These are phyloP conservation scores for Scedosporium aurantiacum DNA, from an alignment of 2,329 filamentous ascomycete species.

Conservation along the genomic window DNA sequence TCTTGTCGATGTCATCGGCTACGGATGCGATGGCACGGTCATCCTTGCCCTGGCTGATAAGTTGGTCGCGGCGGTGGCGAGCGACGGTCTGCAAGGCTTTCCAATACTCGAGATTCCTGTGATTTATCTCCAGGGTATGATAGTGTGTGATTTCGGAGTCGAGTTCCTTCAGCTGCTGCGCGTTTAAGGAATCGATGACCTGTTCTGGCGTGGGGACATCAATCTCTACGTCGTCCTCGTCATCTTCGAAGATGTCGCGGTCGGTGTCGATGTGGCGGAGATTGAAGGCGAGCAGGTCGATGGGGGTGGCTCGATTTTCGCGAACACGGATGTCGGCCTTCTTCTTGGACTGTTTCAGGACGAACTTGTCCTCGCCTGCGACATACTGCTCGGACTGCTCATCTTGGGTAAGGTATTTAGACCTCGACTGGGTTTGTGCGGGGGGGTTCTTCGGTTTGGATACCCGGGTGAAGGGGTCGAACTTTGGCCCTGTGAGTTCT, in stretches of 20 bases:
- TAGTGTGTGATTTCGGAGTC: constrained; percentile 77
- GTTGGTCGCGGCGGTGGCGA: constrained; percentile 59
- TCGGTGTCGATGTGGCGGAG: constrained; percentile 79
- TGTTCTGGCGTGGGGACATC: constrained; percentile 69
- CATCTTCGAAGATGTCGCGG: constrained; percentile 75
- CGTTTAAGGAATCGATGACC: constrained; percentile 64
- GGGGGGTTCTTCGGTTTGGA: constrained; percentile 34
- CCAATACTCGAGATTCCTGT: constrained; percentile 80
- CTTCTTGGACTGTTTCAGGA: constrained; percentile 93
- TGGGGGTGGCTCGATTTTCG: constrained; percentile 79
- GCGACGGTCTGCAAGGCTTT: constrained; percentile 79
- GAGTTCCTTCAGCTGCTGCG: constrained; percentile 59
- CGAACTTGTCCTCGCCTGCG: constrained; percentile 89
- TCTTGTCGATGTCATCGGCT: constrained; percentile 74
- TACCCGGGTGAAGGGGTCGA: constrained; percentile 44
- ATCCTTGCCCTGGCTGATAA: constrained; percentile 49
- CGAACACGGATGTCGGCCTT: constrained; percentile 92
- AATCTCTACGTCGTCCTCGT: constrained; percentile 61
- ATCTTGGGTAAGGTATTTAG: constrained; percentile 56
- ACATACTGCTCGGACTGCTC: constrained; percentile 76
- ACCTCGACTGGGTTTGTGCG: constrained; percentile 16
- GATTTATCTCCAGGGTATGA: constrained; percentile 66
- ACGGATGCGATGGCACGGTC: constrained; percentile 73
- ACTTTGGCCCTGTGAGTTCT: constrained; percentile 44
- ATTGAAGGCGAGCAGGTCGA: constrained; percentile 89